Percentiles rank a stretch among this genome's conserved stretches.
These are phyloP conservation scores for Trametes coccinea DNA, from an alignment of 768 basidiomycete species.

Conservation along the genomic window DNA sequence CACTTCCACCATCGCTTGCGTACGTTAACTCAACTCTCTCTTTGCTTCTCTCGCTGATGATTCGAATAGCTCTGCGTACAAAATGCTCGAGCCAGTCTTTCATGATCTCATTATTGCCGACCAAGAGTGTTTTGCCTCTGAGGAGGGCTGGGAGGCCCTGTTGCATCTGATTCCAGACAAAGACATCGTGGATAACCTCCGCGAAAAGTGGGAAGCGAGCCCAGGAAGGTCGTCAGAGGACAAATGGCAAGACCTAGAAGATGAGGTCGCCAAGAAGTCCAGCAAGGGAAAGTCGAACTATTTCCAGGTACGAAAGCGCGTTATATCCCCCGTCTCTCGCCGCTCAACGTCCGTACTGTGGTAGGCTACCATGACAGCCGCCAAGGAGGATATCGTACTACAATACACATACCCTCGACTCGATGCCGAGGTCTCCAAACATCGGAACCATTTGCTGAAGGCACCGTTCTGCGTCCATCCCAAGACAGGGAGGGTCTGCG, in stretches of 20 bases:
- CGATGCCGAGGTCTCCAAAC: slow-evolving; percentile 96
- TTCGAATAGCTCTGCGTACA: slow-evolving; percentile 12
- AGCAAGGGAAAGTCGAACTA: slow-evolving; percentile 27
- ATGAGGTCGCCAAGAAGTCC: slow-evolving; percentile 20
- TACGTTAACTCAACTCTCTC: slow-evolving; percentile 31
- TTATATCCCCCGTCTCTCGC: slow-evolving; percentile 17
- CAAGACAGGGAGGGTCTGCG: slow-evolving; percentile 92
- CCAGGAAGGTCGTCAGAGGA: slow-evolving; percentile 56
- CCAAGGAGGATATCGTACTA: slow-evolving; percentile 85
- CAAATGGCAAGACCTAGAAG: slow-evolving; percentile 74
- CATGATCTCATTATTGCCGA: slow-evolving; percentile 68
- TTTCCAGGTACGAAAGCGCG: slow-evolving; percentile 32
- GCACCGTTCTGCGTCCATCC: slow-evolving; percentile 98
- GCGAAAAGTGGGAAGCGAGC: slow-evolving; percentile 57
- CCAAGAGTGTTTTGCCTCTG: slow-evolving; percentile 77
- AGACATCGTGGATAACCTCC: slow-evolving; percentile 47
- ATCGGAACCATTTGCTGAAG: slow-evolving; percentile 96
- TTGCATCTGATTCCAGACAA: slow-evolving; percentile 74
- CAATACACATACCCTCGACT: slow-evolving; percentile 96
- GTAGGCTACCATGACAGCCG: slow-evolving; percentile 40
- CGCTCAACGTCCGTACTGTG: not conserved
- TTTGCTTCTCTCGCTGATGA: not conserved
- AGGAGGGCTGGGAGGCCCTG: slow-evolving; percentile 73
- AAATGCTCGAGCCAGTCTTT: slow-evolving; percentile 47
- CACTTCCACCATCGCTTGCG: slow-evolving; percentile 75